These are phyloP conservation scores for Suaeda aralocaspica DNA, from an alignment of 148 eudicot genomes.

Conservation along the genomic window DNA sequence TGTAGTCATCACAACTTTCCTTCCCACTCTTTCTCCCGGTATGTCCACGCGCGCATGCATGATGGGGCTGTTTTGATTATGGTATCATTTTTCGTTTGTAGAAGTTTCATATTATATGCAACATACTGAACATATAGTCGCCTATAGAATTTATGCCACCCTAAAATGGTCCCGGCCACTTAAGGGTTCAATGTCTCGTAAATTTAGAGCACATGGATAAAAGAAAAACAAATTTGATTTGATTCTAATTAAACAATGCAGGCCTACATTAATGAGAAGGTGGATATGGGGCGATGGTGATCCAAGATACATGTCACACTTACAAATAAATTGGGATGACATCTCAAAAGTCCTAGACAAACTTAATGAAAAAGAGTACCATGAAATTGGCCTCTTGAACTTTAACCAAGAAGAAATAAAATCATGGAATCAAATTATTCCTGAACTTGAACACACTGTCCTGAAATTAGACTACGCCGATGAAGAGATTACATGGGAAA, in stretches of 20 bases:
- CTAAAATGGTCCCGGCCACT: too few species aligned
- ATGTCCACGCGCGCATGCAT: too few species aligned
- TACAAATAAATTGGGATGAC: conserved; percentile 59
- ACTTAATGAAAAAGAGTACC: conserved; percentile 33
- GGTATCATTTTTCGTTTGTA: too few species aligned
- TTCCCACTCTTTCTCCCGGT: conserved; percentile 42
- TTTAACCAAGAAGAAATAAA: conserved; percentile 47
- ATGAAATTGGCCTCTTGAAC: conserved; percentile 57
- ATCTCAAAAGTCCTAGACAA: conserved; percentile 34
- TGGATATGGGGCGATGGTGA: conserved; percentile 63
- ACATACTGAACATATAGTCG: too few species aligned
- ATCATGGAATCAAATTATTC: conserved; percentile 46
- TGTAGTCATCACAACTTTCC: conserved; percentile 28
- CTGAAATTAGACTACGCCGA: conserved; percentile 44
- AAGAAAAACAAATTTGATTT: conserved; percentile 10
- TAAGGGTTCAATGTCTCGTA: too few species aligned
- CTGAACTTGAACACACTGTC: conserved; percentile 36
- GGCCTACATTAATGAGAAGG: conserved; percentile 41
- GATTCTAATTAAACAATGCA: conserved; percentile 26
- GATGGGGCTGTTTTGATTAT: too few species aligned
- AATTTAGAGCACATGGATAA: too few species aligned
- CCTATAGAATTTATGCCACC: too few species aligned
- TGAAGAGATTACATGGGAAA: conserved; percentile 63
- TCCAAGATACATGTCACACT: conserved; percentile 53
- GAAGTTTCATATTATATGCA: too few species aligned